These are phyloP conservation scores for Trametes maxima DNA, from an alignment of 768 basidiomycete genomes.

Conservation along the genomic window DNA sequence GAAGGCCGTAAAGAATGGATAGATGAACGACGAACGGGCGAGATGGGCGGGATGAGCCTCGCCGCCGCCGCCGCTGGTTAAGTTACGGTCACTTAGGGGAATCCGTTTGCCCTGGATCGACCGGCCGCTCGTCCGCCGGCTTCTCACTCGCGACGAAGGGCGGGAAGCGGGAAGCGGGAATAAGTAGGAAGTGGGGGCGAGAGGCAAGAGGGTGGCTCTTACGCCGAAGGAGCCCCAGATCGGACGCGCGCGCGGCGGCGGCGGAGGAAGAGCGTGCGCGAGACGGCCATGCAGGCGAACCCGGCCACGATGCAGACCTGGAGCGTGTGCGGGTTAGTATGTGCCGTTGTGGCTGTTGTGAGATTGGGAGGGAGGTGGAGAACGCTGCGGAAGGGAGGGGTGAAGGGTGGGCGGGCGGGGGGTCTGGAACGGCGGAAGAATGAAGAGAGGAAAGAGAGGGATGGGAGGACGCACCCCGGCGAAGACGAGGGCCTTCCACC, in stretches of 20 bases:
- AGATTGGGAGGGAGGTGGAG: background rate
- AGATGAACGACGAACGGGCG: too few species aligned
- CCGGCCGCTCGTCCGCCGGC: too few species aligned
- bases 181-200: background rate
- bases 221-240: background rate
- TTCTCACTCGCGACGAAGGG: too few species aligned
- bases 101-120: too few species aligned
- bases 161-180: too few species aligned
- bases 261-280: conserved; percentile 17
- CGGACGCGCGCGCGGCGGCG: background rate
- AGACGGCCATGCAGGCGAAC: conserved; percentile 20
- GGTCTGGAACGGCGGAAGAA: background rate
- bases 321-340: background rate
- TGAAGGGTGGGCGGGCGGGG: background rate
- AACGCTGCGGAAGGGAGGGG: background rate
- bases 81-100: too few species aligned
- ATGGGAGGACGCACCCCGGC: conserved; percentile 24
- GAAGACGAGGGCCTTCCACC: conserved; percentile 29
- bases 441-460: background rate
- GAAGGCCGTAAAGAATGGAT: too few species aligned
- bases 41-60: too few species aligned
- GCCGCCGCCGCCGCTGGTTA: too few species aligned
- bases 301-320: conserved; percentile 23
- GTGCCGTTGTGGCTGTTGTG: background rate
- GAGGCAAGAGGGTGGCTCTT: background rate